Evolutionary conservation across 441 rosid genomes (phyloP), one percentile per base, ranked within the genome.

Genomic region (Eruca vesicaria): DNA sequence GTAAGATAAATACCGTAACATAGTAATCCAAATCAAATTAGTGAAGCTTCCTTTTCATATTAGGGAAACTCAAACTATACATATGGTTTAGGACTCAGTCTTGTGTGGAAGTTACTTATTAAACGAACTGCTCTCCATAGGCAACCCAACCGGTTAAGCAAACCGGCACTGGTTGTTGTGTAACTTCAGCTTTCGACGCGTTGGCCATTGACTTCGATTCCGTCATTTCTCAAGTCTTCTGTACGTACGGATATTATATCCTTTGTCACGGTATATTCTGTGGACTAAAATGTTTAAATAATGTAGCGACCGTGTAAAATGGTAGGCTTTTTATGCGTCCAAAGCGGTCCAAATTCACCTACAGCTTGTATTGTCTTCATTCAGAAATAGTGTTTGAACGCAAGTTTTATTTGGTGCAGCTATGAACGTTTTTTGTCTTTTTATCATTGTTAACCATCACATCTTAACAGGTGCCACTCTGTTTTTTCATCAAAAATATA

Each of bases 171-270:
- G 19, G 32, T 26, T 32, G 61, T 33, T 74, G 68, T 26, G 15
- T 48, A 53, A 50, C 56, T 67, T 61, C 63, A 23, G 64, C 32
- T 26, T 61, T 36, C 5, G 7, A 26, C 11, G 48, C 45, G 7
- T 48, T 68, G 63, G 63, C 63, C 21, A n/a, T 35, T 68, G 45
- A 68, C 62, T 66, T 56, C 43, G 5, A 19, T 56, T 65, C 63
- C 58, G 26, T 12, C 26, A 52, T 72, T 14, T 14, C 19, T 58
- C 11, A 57, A 45, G 73, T 60, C 26, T 60, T 61, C 18, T 52
- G 63, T 75, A 68, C 69, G 63, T 68, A 75, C 69, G 63, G 57
- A 60, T 63, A 14, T 58, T 18, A 10, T 48, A 56, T 28, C 56
- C 8, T 33, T 69, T 69, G 45, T 36, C 64, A 32, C 35, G 64